A percentile compares a stretch with the other conserved stretches of the same genome.
These are phyloP conservation scores for Bipolaris oryzae DNA, from an alignment of 2,329 filamentous ascomycete species.

Conservation along the genomic window DNA sequence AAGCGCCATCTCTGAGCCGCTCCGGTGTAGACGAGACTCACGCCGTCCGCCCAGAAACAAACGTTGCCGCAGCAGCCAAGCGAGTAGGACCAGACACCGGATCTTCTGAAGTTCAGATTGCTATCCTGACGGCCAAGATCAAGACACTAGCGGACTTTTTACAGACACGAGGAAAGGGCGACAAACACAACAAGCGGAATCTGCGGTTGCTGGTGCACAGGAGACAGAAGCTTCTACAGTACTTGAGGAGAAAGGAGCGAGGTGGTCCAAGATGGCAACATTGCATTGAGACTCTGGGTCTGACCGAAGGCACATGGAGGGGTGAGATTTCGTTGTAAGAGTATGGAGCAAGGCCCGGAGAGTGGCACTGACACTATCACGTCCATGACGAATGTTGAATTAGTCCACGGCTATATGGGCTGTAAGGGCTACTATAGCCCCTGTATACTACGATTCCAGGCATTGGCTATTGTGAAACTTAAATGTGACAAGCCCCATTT, in stretches of 20 bases:
- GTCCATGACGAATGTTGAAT: constrained; percentile 1
- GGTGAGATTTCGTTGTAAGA: constrained; percentile 78
- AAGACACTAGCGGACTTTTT: constrained; percentile 76
- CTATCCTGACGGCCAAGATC: constrained; percentile 94
- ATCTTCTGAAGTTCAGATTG: constrained; percentile 96
- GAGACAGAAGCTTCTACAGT: constrained; percentile 85
- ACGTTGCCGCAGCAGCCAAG: constrained; percentile 45
- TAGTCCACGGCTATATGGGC: not conserved
- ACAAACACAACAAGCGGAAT: constrained; percentile 95
- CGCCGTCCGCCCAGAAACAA: constrained; percentile 53
- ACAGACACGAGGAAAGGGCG: constrained; percentile 73
- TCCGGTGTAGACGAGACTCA: constrained; percentile 53
- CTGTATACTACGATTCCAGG: not conserved
- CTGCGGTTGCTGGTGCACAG: constrained; percentile 83
- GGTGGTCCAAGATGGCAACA: constrained; percentile 90
- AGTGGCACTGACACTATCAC: not conserved
- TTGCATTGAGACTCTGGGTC: constrained; percentile 79
- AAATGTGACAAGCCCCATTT: constrained; percentile 29
- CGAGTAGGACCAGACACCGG: constrained; percentile 92
- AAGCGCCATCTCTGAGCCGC: constrained; percentile 55
- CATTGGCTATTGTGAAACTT: not conserved
- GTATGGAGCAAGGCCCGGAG: not conserved
- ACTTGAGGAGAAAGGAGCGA: constrained; percentile 86
- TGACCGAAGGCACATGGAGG: constrained; percentile 89
- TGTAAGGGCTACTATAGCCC: constrained; percentile 12